phyloP scores from a whole-genome alignment of 1,139 yeast species.

The Candida labiduridarum region DNA sequence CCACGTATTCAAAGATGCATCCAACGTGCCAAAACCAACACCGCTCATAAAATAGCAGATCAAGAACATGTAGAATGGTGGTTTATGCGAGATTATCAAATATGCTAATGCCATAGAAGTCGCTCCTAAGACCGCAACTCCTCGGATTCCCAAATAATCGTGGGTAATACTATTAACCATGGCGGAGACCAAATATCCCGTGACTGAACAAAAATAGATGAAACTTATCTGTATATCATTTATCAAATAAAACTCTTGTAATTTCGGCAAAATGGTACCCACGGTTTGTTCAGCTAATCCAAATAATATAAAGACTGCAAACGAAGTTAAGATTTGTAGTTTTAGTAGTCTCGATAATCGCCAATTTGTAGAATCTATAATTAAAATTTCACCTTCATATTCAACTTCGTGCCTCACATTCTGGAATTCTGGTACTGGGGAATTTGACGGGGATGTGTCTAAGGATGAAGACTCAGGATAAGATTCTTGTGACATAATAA shows the following conservation, averaged over 20 bases:
- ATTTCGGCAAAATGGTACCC: slow-evolving; percentile 56
- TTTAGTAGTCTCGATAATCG: slow-evolving; percentile 35
- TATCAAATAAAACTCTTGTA: slow-evolving; percentile 47
- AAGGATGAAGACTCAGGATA: background rate
- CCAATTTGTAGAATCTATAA: slow-evolving; percentile 45
- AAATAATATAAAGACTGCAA: slow-evolving; percentile 40
- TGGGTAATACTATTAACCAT: slow-evolving; percentile 35
- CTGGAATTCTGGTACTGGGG: slow-evolving; percentile 4
- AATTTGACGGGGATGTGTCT: background rate
- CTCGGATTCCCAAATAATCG: slow-evolving; percentile 36
- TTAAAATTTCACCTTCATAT: slow-evolving; percentile 30
- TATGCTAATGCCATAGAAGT: slow-evolving; percentile 33
- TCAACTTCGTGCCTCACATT: slow-evolving; percentile 16
- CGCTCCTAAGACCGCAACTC: slow-evolving; percentile 39
- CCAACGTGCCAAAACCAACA: slow-evolving; percentile 60
- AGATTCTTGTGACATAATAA: background rate
- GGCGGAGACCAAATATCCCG: slow-evolving; percentile 46
- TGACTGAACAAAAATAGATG: slow-evolving; percentile 36
- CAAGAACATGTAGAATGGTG: slow-evolving; percentile 41
- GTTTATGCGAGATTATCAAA: slow-evolving; percentile 28
- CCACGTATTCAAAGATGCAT: slow-evolving; percentile 61
- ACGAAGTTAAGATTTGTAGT: slow-evolving; percentile 43
- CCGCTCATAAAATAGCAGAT: slow-evolving; percentile 50
- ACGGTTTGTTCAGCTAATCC: slow-evolving; percentile 63
- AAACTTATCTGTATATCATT: slow-evolving; percentile 42